Evolutionary conservation across 2,329 filamentous ascomycete genomes (phyloP), one percentile per base, ranked within the genome.

Genomic region (Phaeosphaeria sp.): DNA sequence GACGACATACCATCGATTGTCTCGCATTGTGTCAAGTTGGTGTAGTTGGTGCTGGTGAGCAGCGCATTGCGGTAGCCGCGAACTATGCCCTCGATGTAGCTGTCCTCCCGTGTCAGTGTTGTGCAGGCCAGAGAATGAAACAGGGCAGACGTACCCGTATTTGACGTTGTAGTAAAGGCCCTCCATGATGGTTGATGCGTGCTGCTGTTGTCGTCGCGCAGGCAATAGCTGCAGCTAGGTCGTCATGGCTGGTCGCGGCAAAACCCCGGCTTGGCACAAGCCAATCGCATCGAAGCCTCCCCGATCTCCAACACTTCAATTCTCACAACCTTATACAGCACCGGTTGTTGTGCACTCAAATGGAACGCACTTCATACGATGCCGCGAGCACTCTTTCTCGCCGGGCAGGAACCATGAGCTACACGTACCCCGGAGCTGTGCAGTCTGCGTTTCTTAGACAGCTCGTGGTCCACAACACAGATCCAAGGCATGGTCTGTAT

Each of bases 71-170:
- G 90, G 82, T 98, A 99, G 64, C 95, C 95, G 73, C 95, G 91
- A 73, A 98, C 92, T 77, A 99, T 93, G 78, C 95, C 95, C 82
- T 99, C 95, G 77, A 98, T 89, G 81, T 96, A 98, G 81, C 93
- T 96, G 73, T 60, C 7, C 21, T 39, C 22, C 15, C 17, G 8
- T 45, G 67, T 74, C 64, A 72, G 68, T 5, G 6, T 2, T 17
- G 20, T 21, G 18, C n/a, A 27, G n/a, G 4, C 9, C 5, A 1
- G n/a, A 13, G 17, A 3, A 4, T 27, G 11, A 13, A 17, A 20
- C 13, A 51, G 4, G 15, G 17, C n/a, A 30, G 4, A 76, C 86
- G 65, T 83, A 94, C 90, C 93, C 93, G 80, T 92, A 93, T 80
- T 96, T 93, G 63, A 94, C 91, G 81, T 97, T 97, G 82, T 95